These are phyloP conservation scores for Rhizopus delemar DNA, from an alignment of 371 early-diverging fungal genomes.

Conservation along the genomic window DNA sequence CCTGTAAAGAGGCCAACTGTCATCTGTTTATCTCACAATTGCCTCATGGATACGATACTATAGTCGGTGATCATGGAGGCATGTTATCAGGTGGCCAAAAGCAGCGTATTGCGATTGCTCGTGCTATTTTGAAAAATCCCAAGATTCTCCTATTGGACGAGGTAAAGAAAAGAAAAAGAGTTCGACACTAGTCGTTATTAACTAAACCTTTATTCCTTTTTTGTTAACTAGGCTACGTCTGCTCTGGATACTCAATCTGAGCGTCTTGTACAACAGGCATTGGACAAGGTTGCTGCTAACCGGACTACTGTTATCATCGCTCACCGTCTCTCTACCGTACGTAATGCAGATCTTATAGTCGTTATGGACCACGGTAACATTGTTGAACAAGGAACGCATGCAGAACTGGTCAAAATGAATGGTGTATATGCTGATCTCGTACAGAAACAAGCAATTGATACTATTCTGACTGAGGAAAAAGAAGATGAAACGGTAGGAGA, in stretches of 20 bases:
- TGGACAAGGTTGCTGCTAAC: conserved; percentile 68
- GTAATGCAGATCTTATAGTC: conserved; percentile 77
- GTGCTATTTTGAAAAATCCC: conserved; percentile 72
- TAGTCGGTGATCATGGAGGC: conserved; percentile 53
- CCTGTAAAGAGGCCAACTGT: conserved; percentile 72
- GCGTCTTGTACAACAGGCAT: conserved; percentile 72
- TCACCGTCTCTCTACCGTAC: conserved; percentile 76
- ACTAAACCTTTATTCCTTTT: conserved; percentile 23
- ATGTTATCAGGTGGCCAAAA: conserved; percentile 87
- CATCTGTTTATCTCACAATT: conserved; percentile 65
- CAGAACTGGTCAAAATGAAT: conserved; percentile 42
- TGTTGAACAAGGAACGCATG: conserved; percentile 69
- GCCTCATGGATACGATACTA: conserved; percentile 73
- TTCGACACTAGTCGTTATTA: conserved; percentile 1
- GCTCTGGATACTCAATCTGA: conserved; percentile 81
- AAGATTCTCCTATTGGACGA: conserved; percentile 74
- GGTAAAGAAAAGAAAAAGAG: conserved; percentile 57
- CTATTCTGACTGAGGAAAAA: not conserved
- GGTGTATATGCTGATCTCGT: conserved; percentile 56
- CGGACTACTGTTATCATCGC: conserved; percentile 90
- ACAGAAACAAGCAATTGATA: conserved; percentile 36
- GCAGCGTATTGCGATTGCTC: conserved; percentile 77
- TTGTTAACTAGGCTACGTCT: conserved; percentile 64
- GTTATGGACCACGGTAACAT: conserved; percentile 69
- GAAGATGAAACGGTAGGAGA: not conserved